These are phyloP conservation scores for Dothideomycetes sp. DNA, from an alignment of 2,329 filamentous ascomycete genomes.

Conservation along the genomic window DNA sequence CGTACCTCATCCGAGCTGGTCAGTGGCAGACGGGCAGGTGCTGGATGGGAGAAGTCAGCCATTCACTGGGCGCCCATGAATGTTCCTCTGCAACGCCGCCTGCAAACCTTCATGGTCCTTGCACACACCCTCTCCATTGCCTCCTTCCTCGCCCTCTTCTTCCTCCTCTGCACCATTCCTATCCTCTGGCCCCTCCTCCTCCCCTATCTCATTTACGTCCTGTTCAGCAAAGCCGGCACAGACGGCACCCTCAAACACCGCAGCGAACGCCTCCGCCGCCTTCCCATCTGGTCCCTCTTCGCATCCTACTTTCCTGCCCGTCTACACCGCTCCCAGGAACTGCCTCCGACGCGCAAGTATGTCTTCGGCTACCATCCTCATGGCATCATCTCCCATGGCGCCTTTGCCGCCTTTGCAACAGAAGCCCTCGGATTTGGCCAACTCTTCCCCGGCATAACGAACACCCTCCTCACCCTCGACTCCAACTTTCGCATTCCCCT, in stretches of 20 bases:
- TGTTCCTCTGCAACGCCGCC: conserved; percentile 41
- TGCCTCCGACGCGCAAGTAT: conserved; percentile 78
- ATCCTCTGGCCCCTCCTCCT: conserved; percentile 74
- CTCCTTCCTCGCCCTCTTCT: conserved; percentile 61
- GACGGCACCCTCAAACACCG: conserved; percentile 67
- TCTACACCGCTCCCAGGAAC: conserved; percentile 71
- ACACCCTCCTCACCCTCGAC: conserved; percentile 87
- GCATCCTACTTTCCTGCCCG: conserved; percentile 88
- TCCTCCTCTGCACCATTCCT: conserved; percentile 82
- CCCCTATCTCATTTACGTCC: conserved; percentile 73
- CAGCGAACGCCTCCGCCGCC: conserved; percentile 60
- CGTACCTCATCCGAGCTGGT: conserved; percentile 29
- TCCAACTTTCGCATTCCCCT: conserved; percentile 89
- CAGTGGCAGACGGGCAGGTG: conserved; percentile 41
- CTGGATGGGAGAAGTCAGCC: conserved; percentile 38
- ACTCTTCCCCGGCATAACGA: conserved; percentile 90
- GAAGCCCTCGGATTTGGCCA: conserved; percentile 78
- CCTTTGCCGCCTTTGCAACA: conserved; percentile 82
- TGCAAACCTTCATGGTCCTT: conserved; percentile 39
- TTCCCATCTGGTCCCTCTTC: conserved; percentile 77
- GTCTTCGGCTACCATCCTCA: conserved; percentile 97
- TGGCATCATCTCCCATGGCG: conserved; percentile 94
- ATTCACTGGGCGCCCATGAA: conserved; percentile 84
- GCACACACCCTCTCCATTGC: conserved; percentile 39
- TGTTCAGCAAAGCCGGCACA: conserved; percentile 66